A percentile compares a stretch with the other conserved stretches of the same genome.
These are phyloP conservation scores for Houttuynia cordata DNA, from an alignment of 164 flowering plant species.

Conservation along the genomic window DNA sequence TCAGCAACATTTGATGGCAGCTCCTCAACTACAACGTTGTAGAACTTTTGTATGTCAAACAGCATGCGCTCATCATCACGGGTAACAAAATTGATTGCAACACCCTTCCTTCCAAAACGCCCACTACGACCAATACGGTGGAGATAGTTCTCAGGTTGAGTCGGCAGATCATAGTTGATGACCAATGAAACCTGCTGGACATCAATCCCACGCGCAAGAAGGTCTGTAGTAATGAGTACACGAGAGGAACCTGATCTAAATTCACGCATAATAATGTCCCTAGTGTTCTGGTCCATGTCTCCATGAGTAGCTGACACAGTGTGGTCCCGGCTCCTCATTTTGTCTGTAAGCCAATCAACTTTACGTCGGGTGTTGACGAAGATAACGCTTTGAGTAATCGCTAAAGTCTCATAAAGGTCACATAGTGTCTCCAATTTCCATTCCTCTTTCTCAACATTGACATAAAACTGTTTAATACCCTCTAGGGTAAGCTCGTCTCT, in stretches of 20 bases:
- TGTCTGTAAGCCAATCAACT: constrained; percentile 66
- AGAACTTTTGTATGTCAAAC: constrained; percentile 54
- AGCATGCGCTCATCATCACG: constrained; percentile 49
- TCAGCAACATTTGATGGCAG: constrained; percentile 62
- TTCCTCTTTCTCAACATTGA: constrained; percentile 76
- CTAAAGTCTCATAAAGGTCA: constrained; percentile 76
- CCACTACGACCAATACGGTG: constrained; percentile 68
- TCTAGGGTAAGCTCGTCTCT: constrained; percentile 72
- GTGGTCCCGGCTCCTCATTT: constrained; percentile 56
- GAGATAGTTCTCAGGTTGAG: constrained; percentile 62
- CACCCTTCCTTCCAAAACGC: constrained; percentile 63
- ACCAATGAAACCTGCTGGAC: constrained; percentile 67
- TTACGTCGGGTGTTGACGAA: constrained; percentile 85
- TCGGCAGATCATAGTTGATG: constrained; percentile 57
- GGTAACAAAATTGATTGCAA: constrained; percentile 53
- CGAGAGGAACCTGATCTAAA: constrained; percentile 61
- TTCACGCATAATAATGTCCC: constrained; percentile 64
- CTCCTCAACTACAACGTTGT: constrained; percentile 53
- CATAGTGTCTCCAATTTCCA: constrained; percentile 83
- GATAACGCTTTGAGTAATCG: constrained; percentile 86
- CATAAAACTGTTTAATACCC: constrained; percentile 83
- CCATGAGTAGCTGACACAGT: constrained; percentile 69
- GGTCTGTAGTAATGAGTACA: constrained; percentile 60
- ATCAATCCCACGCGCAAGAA: constrained; percentile 62
- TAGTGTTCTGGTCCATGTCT: constrained; percentile 63